Base-by-base conservation (phyloP, 208 protist species). In the Acanthamoeba royreba region DNA sequence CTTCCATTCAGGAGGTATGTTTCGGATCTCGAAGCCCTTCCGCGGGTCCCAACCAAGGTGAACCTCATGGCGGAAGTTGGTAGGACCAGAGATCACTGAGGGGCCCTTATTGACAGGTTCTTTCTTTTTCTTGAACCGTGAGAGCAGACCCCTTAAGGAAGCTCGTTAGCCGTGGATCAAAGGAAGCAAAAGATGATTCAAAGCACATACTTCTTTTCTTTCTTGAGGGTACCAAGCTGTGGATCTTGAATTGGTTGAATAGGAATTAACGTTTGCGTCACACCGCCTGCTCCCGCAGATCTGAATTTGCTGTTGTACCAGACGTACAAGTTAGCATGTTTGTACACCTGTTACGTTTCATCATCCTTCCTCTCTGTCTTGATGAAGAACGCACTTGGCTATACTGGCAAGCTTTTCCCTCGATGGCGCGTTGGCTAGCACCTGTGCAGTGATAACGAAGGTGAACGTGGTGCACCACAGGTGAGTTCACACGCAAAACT, bases 1-100 rank as follows among this genome's bases (percentile, higher is more conserved):
- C 38, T 38, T 58, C 95, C 95, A 96, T 3, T 96, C 94, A 13
- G 28, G 38, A 58, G 93, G 95, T 45, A 96, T 95, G 58, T 85
- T 91, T 0, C 52, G 9, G 25, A 94, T 35, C 45, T 94, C 52
- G 47, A 93, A 95, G 1, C 93, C 95, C 53, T 93, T 53, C 0
- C 53, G 46, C n/a, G 46, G 33, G 42, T 95, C 83, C 94, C 94
- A 96, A 22, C 95, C 95, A 3, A 88, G 43, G 15, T 88, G 79
- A 13, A 19, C 22, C n/a, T 93, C 87, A 69, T 96, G 95, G 53
- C 79, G 86, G 33, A 96, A 95, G 63, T 92, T 93, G 47, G 92
- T 94, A n/a, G 95, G 95, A 4, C 79, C 79, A 38, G 47, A 53
- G 31, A 88, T 63, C 1, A 63, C 79, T 0, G 49, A 61, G 19